These are phyloP conservation scores for Selaginella tamariscina DNA, from an alignment of 75 land plant genomes.

Conservation along the genomic window DNA sequence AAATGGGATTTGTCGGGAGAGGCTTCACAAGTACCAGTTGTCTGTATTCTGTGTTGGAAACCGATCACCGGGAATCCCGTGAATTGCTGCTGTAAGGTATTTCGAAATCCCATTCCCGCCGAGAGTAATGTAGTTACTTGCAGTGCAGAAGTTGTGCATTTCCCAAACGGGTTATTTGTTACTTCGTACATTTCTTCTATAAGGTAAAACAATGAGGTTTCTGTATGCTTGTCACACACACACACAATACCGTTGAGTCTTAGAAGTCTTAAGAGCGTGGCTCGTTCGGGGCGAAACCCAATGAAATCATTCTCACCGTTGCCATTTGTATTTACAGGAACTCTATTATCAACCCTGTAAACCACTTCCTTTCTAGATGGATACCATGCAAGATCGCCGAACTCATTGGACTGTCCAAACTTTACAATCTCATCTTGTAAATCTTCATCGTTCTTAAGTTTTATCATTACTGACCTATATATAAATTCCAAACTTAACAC, in stretches of 20 bases:
- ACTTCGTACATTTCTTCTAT: not conserved
- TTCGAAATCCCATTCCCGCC: constrained; percentile 1
- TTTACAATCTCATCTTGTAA: constrained; percentile 1
- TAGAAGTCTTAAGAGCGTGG: not conserved
- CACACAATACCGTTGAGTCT: not conserved
- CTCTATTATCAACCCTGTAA: constrained; percentile 8
- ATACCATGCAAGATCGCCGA: constrained; percentile 12
- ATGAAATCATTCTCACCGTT: not conserved
- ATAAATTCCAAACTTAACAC: constrained; percentile 23
- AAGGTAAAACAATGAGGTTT: not conserved
- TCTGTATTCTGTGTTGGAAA: constrained; percentile 15
- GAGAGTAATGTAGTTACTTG: not conserved
- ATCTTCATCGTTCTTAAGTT: not conserved
- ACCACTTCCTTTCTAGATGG: not conserved
- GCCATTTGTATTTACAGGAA: not conserved
- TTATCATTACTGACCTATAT: not conserved
- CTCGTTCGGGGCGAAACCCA: not conserved
- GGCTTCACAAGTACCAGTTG: constrained; percentile 9
- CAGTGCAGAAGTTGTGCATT: not conserved
- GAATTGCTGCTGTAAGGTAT: not conserved
- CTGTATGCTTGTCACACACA: not conserved
- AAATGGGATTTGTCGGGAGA: not conserved
- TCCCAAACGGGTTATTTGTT: not conserved
- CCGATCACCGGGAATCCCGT: constrained; percentile 17
- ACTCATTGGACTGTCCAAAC: constrained; percentile 13